Base-by-base conservation (phyloP, 495 filamentous ascomycete genomes). In the Aspergillus cristatus region DNA sequence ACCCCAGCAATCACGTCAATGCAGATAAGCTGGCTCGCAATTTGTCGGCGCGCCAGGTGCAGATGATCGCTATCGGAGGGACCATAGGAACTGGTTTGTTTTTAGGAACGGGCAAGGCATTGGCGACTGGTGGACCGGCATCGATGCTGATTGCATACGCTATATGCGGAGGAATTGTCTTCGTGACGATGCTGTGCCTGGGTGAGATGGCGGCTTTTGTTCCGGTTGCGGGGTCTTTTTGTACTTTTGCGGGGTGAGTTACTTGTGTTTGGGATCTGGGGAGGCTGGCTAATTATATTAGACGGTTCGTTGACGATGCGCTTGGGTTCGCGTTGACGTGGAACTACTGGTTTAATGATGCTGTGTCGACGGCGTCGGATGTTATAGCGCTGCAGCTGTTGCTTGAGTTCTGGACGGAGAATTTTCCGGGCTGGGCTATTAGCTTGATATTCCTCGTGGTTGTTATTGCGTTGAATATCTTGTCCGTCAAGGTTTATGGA, bases 31-130 rank as follows among this genome's bases (percentile, higher is more conserved):
- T 67, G 10, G 57, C 60, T 8, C 57, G 62, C 6, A 55, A 53
- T 14, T 42, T 53, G 13, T 67, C 57, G 17, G 58, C 67, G 3
- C 63, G 75, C 4, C 74, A 79, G 40, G 70, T 76, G 12, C 74
- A 79, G 50, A 76, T 81, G 68, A 71, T 78, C 28, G 75, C 76
- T 11, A 72, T 79, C 26, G 74, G 74, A 14, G 75, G 75, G 20
- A 78, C 76, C 3, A 81, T 82, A 39, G 76, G 78, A 7, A 82
- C 79, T 4, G 80, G 78, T 22, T 52, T 84, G 18, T 78, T 83
- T 47, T 59, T 82, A 14, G 75, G 78, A 26, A 72, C 69, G 0
- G 78, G 78, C 14, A 65, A 68, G 32, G 74, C 74, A 3, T 65
- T 84, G 14, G 60, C 71, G 1, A 68, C 61, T 18, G 76, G 74